Evolutionary conservation across 2,329 filamentous ascomycete genomes (phyloP), one percentile per base, ranked within the genome.

Genomic region (Fusarium sp.): DNA sequence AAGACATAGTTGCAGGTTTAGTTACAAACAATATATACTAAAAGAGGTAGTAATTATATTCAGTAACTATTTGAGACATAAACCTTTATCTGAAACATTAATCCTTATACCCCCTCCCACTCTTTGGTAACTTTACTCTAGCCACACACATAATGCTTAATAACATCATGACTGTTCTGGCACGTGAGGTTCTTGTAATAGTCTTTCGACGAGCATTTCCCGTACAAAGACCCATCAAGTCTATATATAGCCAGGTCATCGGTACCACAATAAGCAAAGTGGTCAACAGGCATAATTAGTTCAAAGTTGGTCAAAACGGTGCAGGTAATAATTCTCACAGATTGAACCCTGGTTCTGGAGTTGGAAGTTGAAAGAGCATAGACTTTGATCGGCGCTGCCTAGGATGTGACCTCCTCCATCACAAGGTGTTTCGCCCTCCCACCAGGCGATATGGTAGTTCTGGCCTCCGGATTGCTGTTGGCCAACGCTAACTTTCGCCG

Each of bases 221-320:
- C 47, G 8, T 51, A 51, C 1, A 51, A 10, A 7, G 30, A 51
- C 22, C 47, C 30, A 32, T 51, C 30, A 8, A 32, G 47, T 24
- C 47, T 30, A 13, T 51, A 51, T 17, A 51, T n/a, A 32, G 47
- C 47, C 30, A 51, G 8, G 22, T 34, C 30, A 14, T 51, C 15
- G 1, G 47, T 51, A 7, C 47, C 47, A 18, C 47, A 51, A 7
- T 51, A 51, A 30, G 48, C 48, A 34, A 51, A 34, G 30, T 51
- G 48, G 15, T 51, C 48, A 34, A 10, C 11, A 10, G 4, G 14
- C 10, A 11, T n/a, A 4, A 30, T 51, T 3, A 51, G 47, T n/a
- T 24, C 3, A 9, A 0, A 14, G 14, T 18, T n/a, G 0, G 5
- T 6, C 7, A 34, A n/a, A 5, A 32, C 0, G 3, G 9, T 13